Conservation (phyloP, 108 stramenopile species). For the Nannochloropsis oceanica region DNA sequence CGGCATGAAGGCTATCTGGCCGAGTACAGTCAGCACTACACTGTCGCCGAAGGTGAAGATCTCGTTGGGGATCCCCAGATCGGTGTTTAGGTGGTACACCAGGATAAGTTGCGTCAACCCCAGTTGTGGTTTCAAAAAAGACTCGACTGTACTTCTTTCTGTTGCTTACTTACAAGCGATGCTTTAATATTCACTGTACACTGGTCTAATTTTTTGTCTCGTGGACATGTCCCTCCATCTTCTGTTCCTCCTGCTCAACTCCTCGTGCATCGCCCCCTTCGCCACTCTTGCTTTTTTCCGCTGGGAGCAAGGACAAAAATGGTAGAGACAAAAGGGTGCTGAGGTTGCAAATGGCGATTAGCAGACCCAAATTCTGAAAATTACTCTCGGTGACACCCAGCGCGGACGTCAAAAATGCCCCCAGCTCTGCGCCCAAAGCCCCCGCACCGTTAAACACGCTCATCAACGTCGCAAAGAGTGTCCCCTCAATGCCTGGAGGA, state of each 20-base stretch:
- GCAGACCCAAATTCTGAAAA: constrained; percentile 61
- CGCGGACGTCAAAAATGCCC: constrained; percentile 60
- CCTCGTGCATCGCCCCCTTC: neutral
- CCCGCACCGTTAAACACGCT: constrained; percentile 75
- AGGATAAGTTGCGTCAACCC: neutral
- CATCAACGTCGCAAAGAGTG: constrained; percentile 84
- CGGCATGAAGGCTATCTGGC: constrained; percentile 77
- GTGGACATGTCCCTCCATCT: no score
- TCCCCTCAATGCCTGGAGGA: constrained; percentile 80
- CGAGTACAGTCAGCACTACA: constrained; percentile 56
- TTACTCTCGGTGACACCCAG: constrained; percentile 69
- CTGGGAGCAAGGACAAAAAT: constrained; percentile 31
- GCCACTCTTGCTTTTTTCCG: neutral
- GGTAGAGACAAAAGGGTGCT: constrained; percentile 66
- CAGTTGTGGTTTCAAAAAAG: no score
- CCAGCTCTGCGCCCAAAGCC: constrained; percentile 68
- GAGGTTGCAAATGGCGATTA: constrained; percentile 69
- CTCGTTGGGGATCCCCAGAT: constrained; percentile 64
- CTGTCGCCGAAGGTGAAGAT: constrained; percentile 83
- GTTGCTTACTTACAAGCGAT: no score
- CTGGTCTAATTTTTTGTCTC: no score
- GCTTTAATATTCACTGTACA: no score
- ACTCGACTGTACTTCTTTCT: no score
- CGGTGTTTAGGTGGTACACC: neutral
- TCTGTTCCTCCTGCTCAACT: neutral